phyloP scores from a whole-genome alignment of 768 basidiomycete genomes.

The Pisolithus marmoratus region DNA sequence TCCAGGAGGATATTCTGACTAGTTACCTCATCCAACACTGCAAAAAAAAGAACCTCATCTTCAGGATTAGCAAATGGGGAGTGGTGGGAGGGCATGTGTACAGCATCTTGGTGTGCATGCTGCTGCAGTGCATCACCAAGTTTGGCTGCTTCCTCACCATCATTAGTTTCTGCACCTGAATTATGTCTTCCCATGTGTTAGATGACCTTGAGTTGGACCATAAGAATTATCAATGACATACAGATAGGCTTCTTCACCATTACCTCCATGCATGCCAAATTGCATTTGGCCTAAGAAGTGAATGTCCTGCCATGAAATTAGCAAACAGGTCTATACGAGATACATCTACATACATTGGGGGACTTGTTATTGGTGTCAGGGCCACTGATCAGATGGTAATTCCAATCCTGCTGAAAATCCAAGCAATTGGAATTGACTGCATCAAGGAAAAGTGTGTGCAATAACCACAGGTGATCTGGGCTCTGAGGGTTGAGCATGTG shows the following conservation, averaged over 20 bases:
- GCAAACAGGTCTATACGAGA: not conserved
- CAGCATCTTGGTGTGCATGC: not conserved
- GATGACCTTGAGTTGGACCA: not conserved
- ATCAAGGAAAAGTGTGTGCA: slow-evolving; percentile 4
- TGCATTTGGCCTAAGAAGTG: slow-evolving; percentile 8
- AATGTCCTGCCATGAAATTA: slow-evolving; percentile 4
- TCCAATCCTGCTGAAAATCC: not conserved
- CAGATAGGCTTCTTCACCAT: slow-evolving; percentile 11
- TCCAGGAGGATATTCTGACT: not conserved
- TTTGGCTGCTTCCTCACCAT: not conserved
- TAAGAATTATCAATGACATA: slow-evolving; percentile 14
- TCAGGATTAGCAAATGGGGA: slow-evolving; percentile 8
- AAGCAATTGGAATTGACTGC: not conserved
- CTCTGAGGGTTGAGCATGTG: slow-evolving; percentile 18
- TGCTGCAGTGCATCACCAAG: not conserved
- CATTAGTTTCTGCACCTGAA: not conserved
- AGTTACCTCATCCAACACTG: not conserved
- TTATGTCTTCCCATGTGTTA: not conserved
- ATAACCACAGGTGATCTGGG: slow-evolving; percentile 7
- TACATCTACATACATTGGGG: not conserved
- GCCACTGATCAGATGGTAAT: slow-evolving; percentile 2
- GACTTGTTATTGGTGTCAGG: slow-evolving; percentile 6
- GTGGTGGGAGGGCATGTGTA: not conserved
- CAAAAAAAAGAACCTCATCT: not conserved
- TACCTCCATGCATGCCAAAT: slow-evolving; percentile 7